phyloP scores from a whole-genome alignment of 768 basidiomycete species.

The Leccinum incarnatum region DNA sequence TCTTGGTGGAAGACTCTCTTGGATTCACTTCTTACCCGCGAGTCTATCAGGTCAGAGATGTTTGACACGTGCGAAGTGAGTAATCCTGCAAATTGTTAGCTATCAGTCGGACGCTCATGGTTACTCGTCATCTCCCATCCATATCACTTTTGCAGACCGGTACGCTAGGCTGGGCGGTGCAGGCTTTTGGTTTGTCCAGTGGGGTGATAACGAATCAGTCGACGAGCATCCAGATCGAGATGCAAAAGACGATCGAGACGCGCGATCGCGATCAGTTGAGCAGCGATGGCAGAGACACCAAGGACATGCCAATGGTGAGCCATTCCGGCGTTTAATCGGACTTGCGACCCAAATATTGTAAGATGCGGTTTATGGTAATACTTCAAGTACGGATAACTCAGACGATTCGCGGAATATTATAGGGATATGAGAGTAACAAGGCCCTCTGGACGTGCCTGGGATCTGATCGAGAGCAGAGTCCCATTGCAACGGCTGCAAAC shows the following conservation, averaged over 20 bases:
- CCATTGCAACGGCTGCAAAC: background rate
- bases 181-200: background rate
- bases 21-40: constrained; percentile 10
- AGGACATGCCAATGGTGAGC: background rate
- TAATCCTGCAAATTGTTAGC: background rate
- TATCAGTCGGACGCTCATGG: background rate
- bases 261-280: background rate
- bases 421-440: no score
- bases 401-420: no score
- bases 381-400: no score
- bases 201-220: background rate
- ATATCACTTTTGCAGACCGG: background rate
- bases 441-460: no score
- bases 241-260: background rate
- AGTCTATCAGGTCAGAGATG: background rate
- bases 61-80: background rate
- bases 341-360: background rate
- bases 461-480: background rate
- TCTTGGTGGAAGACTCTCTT: constrained; percentile 5
- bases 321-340: background rate
- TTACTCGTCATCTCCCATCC: background rate
- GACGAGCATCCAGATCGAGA: background rate
- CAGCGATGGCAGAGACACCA: background rate
- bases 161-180: background rate
- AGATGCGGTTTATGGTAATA: background rate